Evolutionary conservation across 352 stramenopile genomes (phyloP).

Genomic region (Nothophytophthora sp.): DNA sequence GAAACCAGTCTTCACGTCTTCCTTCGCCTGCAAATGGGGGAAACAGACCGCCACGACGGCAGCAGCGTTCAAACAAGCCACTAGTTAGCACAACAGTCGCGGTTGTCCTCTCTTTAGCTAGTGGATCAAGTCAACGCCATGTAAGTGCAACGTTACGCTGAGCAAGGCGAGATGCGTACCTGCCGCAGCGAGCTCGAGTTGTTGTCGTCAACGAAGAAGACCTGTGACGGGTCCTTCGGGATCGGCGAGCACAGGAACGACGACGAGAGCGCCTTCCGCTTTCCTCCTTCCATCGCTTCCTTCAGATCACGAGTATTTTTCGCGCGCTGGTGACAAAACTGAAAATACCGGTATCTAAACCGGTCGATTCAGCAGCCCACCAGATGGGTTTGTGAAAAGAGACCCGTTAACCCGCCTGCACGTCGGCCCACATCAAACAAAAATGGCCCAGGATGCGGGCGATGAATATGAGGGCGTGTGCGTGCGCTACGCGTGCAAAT

Average conservation of each 20-base stretch:
- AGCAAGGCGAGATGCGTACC: background rate
- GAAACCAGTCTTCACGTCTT: constrained; percentile 25
- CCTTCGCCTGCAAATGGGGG: constrained; percentile 15
- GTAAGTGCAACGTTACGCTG: background rate
- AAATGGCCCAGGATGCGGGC: constrained; percentile 7
- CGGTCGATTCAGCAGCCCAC: too few relatives aligned
- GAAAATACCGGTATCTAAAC: too few relatives aligned
- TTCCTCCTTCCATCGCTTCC: constrained; percentile 12
- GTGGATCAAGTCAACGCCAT: too few relatives aligned
- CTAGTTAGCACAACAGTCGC: background rate
- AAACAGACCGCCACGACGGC: background rate
- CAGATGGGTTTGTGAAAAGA: too few relatives aligned
- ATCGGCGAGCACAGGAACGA: constrained; percentile 76
- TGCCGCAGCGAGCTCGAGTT: constrained; percentile 8
- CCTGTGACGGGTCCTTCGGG: constrained; percentile 56
- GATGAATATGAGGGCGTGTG: constrained; percentile 31
- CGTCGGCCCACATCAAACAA: background rate
- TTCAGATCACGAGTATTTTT: background rate
- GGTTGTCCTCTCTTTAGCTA: too few relatives aligned
- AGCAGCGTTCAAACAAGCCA: background rate
- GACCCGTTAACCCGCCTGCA: too few relatives aligned
- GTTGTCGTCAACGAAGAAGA: constrained; percentile 51
- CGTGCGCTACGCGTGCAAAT: constrained; percentile 78
- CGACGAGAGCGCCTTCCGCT: constrained; percentile 34
- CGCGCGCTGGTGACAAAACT: constrained; percentile 1